A percentile compares a stretch with the other conserved stretches of the same genome.
phyloP scores from a whole-genome alignment of 2,329 filamentous ascomycete genomes.

The Xylaria sp. region DNA sequence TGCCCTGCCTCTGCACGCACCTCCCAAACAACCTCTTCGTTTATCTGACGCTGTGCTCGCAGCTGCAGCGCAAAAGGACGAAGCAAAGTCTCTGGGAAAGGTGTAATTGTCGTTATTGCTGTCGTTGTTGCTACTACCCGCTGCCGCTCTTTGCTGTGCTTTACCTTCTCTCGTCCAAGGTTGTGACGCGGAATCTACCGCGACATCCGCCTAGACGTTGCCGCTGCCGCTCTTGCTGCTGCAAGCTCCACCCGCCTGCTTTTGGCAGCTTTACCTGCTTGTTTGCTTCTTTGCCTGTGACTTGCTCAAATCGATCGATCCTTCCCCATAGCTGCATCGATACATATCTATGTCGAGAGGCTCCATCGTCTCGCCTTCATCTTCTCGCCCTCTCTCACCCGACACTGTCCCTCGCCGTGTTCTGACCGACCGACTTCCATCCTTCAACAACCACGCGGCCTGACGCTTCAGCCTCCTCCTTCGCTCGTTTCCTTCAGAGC shows the following conservation, averaged over 20 bases:
- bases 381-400: conserved; percentile 6
- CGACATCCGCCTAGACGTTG: conserved; percentile 33
- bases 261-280: conserved; percentile 25
- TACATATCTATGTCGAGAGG: conserved; percentile 17
- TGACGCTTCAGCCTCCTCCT: conserved; percentile 5
- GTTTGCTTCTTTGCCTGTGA: not conserved
- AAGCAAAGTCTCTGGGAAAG: not conserved
- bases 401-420: conserved; percentile 13
- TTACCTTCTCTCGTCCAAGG: conserved; percentile 9
- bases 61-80: conserved; percentile 1
- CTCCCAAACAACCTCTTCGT: not conserved
- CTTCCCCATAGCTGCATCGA: conserved; percentile 18
- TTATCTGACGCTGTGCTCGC: conserved; percentile 9
- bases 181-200: conserved; percentile 34
- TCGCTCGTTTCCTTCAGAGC: conserved; percentile 17
- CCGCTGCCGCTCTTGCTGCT: conserved; percentile 12
- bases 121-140: not conserved
- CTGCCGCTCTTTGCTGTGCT: conserved; percentile 3
- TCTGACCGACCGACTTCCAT: conserved; percentile 25
- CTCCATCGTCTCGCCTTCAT: conserved; percentile 17
- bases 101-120: conserved; percentile 16
- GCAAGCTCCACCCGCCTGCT: conserved; percentile 34
- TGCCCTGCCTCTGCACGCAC: conserved; percentile 16
- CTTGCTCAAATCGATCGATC: conserved; percentile 10
- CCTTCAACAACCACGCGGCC: conserved; percentile 14